Evolutionary conservation across 768 basidiomycete genomes (phyloP).

Genomic region (Lactarius hatsudake): DNA sequence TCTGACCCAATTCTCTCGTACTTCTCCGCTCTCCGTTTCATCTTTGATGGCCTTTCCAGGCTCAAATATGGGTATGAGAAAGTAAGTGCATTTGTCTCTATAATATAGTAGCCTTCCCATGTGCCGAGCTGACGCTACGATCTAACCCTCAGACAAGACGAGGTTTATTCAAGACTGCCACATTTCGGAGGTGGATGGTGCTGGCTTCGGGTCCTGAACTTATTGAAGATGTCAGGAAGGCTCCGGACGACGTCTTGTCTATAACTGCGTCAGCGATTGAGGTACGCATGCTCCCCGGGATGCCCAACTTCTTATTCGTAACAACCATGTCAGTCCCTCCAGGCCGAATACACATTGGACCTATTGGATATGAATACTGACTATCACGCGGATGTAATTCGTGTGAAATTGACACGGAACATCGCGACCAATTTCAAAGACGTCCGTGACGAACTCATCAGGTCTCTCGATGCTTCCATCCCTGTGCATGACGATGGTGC

Average conservation of each 20-base stretch:
- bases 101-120: not conserved
- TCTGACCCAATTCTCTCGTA: not conserved
- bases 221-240: not conserved
- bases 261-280: not conserved
- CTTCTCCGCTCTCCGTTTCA: not conserved
- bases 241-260: not conserved
- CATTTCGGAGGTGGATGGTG: not conserved
- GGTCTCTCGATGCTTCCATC: too few species aligned
- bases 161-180: not conserved
- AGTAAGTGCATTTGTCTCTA: not conserved
- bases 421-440: too few species aligned
- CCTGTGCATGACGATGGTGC: too few species aligned
- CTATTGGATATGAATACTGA: too few species aligned
- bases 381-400: too few species aligned
- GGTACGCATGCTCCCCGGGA: not conserved
- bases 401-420: too few species aligned
- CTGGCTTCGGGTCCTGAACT: not conserved
- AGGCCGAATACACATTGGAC: too few species aligned
- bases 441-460: too few species aligned
- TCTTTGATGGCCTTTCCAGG: not conserved
- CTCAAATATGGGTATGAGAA: not conserved
- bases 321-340: too few species aligned
- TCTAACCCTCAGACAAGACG: not conserved
- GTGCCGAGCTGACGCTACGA: not conserved
- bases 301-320: too few species aligned